Base-by-base conservation (phyloP, 305 asterid species). In the Nicotiana rustica region DNA sequence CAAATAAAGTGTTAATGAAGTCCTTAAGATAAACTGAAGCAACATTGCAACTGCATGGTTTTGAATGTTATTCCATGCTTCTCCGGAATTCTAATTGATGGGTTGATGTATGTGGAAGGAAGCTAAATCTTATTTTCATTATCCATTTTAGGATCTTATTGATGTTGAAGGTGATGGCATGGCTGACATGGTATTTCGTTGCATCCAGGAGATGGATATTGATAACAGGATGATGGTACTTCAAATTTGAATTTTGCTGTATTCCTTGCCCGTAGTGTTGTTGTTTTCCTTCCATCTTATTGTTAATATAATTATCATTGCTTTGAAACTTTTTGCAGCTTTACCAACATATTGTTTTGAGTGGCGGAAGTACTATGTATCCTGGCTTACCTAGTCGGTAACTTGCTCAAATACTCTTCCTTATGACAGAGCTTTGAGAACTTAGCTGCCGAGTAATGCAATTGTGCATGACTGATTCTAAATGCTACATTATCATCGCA, bases 381-480 rank as follows among this genome's bases (percentile, higher is more conserved):
- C 98, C 99, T 79, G 98, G 99, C 86, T 85, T 96, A 81, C 99
- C 98, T 80, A 96, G 98, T 87, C 97, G 99, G 99, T 96, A 96
- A 87, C 83, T 80, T 75, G 81, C 85, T 79, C 12, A 14, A 18
- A 36, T 71, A 59, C 64, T 79, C 57, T 25, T 69, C 38, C 4
- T 19, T 66, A 19, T 62, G 21, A 44, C 49, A 15, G 1, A 78
- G 71, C 67, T 61, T 56, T 29, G 21, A 55, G 25, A 68, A 31
- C 76, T 29, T 31, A 61, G 81, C n/a, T 38, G 66, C 2, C 38
- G 80, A 15, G 65, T 71, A 21, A 10, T 71, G 60, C 62, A 44
- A 71, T 21, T 47, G 79, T 19, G 62, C 41, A 49, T 21, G 38
- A 36, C 55, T 29, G 17, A 49, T 25, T 4, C 80, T 25, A 4